These are phyloP conservation scores for Nicotiana sylvestris DNA, from an alignment of 257 asterid species.

Conservation along the genomic window DNA sequence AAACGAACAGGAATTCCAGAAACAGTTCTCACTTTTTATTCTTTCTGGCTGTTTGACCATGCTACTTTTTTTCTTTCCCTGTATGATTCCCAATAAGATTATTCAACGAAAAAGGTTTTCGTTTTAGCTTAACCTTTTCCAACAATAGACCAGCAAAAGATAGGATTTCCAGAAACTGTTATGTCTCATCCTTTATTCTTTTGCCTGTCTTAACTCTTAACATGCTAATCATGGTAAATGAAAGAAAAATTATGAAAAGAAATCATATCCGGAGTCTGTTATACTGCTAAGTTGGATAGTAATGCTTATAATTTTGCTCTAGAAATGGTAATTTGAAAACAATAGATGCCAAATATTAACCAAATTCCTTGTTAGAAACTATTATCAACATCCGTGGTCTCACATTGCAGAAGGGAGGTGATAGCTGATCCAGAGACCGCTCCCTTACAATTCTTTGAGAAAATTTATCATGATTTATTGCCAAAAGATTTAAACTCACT, in stretches of 20 bases:
- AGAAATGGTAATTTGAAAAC: not conserved
- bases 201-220: not conserved
- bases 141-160: not conserved
- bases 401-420: not conserved
- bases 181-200: not conserved
- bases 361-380: not conserved
- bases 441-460: not conserved
- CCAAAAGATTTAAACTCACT: not conserved
- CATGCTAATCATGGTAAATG: not conserved
- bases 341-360: not conserved
- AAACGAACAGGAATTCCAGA: not conserved
- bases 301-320: not conserved
- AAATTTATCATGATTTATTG: not conserved
- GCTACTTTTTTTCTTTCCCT: not conserved
- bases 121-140: not conserved
- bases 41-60: not conserved
- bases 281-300: not conserved
- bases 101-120: not conserved
- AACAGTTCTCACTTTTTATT: not conserved
- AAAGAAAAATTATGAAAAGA: not conserved
- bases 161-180: not conserved
- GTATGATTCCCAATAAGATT: not conserved
- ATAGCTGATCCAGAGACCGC: not conserved
- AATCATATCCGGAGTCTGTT: not conserved
- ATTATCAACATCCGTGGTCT: not conserved